Evolutionary conservation across 345 rosid species (phyloP).

Genomic region (Boechera stricta): DNA sequence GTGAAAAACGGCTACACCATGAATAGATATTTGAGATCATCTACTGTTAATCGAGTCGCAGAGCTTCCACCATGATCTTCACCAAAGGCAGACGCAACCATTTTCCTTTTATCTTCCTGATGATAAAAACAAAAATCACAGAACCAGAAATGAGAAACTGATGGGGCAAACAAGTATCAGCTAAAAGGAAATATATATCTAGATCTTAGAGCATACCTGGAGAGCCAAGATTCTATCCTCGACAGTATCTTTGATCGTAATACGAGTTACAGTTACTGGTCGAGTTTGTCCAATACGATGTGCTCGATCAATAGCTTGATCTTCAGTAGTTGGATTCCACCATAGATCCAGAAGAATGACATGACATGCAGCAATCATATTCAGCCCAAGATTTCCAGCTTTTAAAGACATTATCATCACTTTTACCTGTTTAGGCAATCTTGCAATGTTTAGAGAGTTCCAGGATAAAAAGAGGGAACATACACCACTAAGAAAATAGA

Average conservation of each 20-base stretch:
- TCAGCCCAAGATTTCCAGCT: slow-evolving; percentile 97
- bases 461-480: slow-evolving; percentile 14
- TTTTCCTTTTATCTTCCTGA: slow-evolving; percentile 92
- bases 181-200: not conserved
- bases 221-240: slow-evolving; percentile 88
- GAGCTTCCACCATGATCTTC: slow-evolving; percentile 82
- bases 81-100: slow-evolving; percentile 99
- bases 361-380: slow-evolving; percentile 97
- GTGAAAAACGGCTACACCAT: slow-evolving; percentile 48
- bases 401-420: slow-evolving; percentile 96
- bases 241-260: slow-evolving; percentile 79
- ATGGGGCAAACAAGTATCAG: not conserved
- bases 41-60: slow-evolving; percentile 79
- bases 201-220: slow-evolving; percentile 61
- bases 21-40: slow-evolving; percentile 76
- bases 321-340: slow-evolving; percentile 91
- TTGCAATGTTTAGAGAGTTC: slow-evolving; percentile 22
- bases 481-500: not conserved
- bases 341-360: slow-evolving; percentile 95
- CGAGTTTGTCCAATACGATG: slow-evolving; percentile 99
- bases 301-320: slow-evolving; percentile 72
- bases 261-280: slow-evolving; percentile 87
- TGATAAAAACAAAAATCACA: slow-evolving; percentile 23
- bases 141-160: slow-evolving; percentile 22
- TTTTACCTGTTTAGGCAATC: slow-evolving; percentile 55